Evolutionary conservation across 108 stramenopile genomes (phyloP).

Genomic region (Conticribra guillardii): DNA sequence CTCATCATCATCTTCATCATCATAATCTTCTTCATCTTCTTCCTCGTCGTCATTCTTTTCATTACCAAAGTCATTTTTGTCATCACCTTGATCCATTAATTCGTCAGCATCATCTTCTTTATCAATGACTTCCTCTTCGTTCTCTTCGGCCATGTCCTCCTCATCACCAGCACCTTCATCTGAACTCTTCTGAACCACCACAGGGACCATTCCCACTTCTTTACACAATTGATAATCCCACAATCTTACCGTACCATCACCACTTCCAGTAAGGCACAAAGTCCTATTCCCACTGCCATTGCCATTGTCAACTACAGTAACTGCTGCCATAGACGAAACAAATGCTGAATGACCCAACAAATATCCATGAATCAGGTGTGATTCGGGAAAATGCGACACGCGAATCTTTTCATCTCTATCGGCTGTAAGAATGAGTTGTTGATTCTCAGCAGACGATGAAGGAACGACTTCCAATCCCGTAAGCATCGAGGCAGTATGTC

Average conservation of each 20-base stretch:
- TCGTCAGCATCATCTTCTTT: slow-evolving; percentile 7
- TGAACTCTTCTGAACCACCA: slow-evolving; percentile 14
- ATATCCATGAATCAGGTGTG: slow-evolving; percentile 66
- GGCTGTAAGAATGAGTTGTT: slow-evolving; percentile 63
- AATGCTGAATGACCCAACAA: slow-evolving; percentile 79
- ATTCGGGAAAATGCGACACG: slow-evolving; percentile 73
- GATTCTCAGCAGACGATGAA: background rate
- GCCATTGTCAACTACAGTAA: background rate
- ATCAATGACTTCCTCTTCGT: background rate
- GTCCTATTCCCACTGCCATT: background rate
- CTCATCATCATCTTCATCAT: slow-evolving; percentile 11
- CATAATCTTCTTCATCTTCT: slow-evolving; percentile 8
- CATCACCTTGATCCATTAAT: background rate
- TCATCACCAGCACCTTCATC: slow-evolving; percentile 19
- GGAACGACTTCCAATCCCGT: slow-evolving; percentile 57
- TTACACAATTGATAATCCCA: slow-evolving; percentile 61
- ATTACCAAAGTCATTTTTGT: background rate
- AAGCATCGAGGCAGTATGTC: slow-evolving; percentile 91
- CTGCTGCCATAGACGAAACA: slow-evolving; percentile 62
- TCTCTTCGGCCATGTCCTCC: slow-evolving; percentile 6
- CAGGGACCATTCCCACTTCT: slow-evolving; percentile 43
- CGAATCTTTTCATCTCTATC: slow-evolving; percentile 91
- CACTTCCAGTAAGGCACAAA: slow-evolving; percentile 63
- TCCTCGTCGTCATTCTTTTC: slow-evolving; percentile 3
- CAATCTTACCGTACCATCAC: slow-evolving; percentile 74